Percentiles rank a stretch among this genome's conserved stretches.
phyloP scores from a whole-genome alignment of 352 stramenopile genomes.

The Globisporangium megalacanthum region DNA sequence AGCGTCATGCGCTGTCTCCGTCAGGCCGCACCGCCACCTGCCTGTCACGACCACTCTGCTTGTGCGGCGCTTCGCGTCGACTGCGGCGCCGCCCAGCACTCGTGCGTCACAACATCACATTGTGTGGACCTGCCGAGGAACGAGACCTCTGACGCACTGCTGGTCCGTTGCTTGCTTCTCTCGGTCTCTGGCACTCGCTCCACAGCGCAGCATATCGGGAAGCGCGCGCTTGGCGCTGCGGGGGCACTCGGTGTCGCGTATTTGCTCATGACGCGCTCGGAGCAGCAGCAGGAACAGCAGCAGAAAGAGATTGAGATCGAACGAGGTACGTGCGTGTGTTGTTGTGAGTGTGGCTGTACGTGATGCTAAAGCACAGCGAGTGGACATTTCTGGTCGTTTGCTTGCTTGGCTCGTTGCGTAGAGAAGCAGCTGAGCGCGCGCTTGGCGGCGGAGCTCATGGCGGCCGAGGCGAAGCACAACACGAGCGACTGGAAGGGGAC shows the following conservation, averaged over 20 bases:
- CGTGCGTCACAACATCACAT: too few relatives aligned
- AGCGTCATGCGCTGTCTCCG: too few relatives aligned
- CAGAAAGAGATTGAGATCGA: conserved; percentile 64
- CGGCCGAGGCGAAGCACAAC: conserved; percentile 61
- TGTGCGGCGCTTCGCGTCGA: too few relatives aligned
- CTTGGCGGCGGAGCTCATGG: conserved; percentile 57
- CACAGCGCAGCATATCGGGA: conserved; percentile 14
- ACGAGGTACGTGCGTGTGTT: conserved; percentile 19
- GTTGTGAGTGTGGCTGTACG: too few relatives aligned
- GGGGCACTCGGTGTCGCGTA: conserved; percentile 39
- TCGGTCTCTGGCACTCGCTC: neutral
- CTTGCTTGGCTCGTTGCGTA: conserved; percentile 5
- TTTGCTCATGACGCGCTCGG: conserved; percentile 36
- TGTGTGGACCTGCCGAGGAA: too few relatives aligned
- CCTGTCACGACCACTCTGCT: too few relatives aligned
- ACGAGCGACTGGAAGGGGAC: conserved; percentile 78
- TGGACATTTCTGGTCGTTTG: neutral
- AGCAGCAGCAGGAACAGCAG: conserved; percentile 45
- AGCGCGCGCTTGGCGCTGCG: conserved; percentile 18
- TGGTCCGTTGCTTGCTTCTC: neutral
- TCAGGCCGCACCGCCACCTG: too few relatives aligned
- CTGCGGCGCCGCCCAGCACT: too few relatives aligned
- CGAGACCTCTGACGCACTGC: too few relatives aligned
- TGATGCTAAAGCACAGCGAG: neutral
- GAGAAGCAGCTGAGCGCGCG: conserved; percentile 62